phyloP scores from a whole-genome alignment of 306 rosid genomes.

The Vigna mungo region DNA sequence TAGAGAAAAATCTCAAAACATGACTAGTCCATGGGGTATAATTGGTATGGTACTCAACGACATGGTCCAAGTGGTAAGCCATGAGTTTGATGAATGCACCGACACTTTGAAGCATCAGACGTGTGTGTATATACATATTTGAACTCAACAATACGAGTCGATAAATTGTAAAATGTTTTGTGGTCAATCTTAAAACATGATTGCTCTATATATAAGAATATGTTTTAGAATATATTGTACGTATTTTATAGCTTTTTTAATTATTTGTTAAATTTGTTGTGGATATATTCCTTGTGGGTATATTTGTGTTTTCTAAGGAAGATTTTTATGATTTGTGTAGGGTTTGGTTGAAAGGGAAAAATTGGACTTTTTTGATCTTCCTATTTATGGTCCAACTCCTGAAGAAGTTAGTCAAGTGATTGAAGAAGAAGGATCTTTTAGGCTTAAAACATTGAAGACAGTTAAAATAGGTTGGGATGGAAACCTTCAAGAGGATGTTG shows the following conservation, averaged over 20 bases:
- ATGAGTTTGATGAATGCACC: too few species aligned
- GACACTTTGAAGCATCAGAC: too few species aligned
- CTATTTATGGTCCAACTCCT: conserved; percentile 44
- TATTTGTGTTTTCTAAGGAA: too few species aligned
- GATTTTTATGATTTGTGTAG: conserved; percentile 17
- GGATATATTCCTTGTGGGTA: background rate
- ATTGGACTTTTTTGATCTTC: conserved; percentile 50
- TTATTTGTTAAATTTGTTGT: background rate
- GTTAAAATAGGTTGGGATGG: conserved; percentile 42
- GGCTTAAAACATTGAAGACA: conserved; percentile 2
- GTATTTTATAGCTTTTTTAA: too few species aligned
- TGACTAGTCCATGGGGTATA: conserved; percentile 5
- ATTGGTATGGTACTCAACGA: conserved; percentile 51
- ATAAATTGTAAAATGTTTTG: too few species aligned
- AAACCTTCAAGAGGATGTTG: background rate
- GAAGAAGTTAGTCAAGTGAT: conserved; percentile 50
- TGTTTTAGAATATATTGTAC: too few species aligned
- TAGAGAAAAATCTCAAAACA: conserved; percentile 12
- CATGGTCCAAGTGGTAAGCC: conserved; percentile 56
- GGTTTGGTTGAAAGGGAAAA: conserved; percentile 48
- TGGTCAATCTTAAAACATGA: too few species aligned
- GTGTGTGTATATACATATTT: too few species aligned
- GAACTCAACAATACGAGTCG: too few species aligned
- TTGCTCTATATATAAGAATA: too few species aligned
- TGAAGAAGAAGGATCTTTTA: conserved; percentile 54